These are phyloP conservation scores for Apiospora kogelbergensis DNA, from an alignment of 2,329 filamentous ascomycete species.

Conservation along the genomic window DNA sequence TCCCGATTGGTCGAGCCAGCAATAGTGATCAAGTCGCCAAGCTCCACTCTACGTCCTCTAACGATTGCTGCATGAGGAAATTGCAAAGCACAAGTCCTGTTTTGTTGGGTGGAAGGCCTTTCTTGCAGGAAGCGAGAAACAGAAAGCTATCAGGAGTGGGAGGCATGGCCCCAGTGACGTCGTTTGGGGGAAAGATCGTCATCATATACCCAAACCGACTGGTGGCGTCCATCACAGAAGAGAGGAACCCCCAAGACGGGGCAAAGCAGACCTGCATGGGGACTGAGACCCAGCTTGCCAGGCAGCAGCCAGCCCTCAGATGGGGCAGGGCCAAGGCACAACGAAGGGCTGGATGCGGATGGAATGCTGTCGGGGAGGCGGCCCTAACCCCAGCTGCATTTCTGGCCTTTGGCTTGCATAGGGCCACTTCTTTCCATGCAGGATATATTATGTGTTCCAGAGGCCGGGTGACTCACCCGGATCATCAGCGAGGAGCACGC, in stretches of 20 bases:
- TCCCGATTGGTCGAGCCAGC: neutral
- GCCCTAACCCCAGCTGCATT: neutral
- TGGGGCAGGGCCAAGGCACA: neutral
- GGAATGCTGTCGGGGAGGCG: neutral
- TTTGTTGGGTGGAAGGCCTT: neutral
- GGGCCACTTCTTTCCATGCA: neutral
- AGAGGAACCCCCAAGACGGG: neutral
- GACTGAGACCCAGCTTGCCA: neutral
- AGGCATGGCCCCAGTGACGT: neutral
- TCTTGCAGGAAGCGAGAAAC: neutral
- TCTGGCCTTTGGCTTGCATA: neutral
- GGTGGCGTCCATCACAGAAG: neutral
- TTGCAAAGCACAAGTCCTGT: neutral
- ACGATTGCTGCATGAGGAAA: neutral
- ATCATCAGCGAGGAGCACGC: neutral
- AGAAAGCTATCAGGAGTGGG: neutral
- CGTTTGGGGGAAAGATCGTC: neutral
- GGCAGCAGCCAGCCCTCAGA: neutral
- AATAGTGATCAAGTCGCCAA: neutral
- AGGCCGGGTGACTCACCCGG: constrained; percentile 2
- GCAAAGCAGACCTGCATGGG: neutral
- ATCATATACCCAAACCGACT: neutral
- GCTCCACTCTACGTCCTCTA: neutral
- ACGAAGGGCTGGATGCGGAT: neutral
- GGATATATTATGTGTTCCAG: neutral